These are phyloP conservation scores for Xylaria venustula DNA, from an alignment of 495 filamentous ascomycete species.

Conservation along the genomic window DNA sequence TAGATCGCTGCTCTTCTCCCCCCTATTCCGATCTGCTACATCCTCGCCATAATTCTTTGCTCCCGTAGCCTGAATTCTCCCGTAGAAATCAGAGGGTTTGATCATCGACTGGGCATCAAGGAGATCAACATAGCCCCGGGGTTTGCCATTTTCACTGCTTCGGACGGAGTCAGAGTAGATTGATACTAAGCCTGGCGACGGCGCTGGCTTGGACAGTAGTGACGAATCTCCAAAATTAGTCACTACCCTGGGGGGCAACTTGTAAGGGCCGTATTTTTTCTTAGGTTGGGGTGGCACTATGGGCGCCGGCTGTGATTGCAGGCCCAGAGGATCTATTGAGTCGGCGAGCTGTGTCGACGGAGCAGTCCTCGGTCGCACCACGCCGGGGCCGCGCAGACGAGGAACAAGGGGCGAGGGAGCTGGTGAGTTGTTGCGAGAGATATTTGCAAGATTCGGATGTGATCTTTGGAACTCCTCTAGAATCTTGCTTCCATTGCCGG, in stretches of 20 bases:
- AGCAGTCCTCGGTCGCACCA: slow-evolving; percentile 41
- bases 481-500: slow-evolving; percentile 28
- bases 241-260: slow-evolving; percentile 16
- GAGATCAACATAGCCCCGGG: slow-evolving; percentile 42
- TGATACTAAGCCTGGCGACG: slow-evolving; percentile 6
- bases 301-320: slow-evolving; percentile 17
- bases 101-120: slow-evolving; percentile 53
- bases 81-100: slow-evolving; percentile 41
- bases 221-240: slow-evolving; percentile 2
- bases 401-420: slow-evolving; percentile 33
- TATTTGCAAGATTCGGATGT: slow-evolving; percentile 25
- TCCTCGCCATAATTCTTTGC: slow-evolving; percentile 53
- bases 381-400: slow-evolving; percentile 13
- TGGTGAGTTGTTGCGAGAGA: slow-evolving; percentile 20
- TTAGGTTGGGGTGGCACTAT: slow-evolving; percentile 14
- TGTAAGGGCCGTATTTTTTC: slow-evolving; percentile 26
- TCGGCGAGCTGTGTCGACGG: not conserved
- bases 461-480: slow-evolving; percentile 30
- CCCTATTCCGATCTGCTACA: slow-evolving; percentile 54
- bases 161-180: slow-evolving; percentile 22
- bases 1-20: slow-evolving; percentile 12
- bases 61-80: slow-evolving; percentile 45
- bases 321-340: slow-evolving; percentile 9
- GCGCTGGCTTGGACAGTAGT: not conserved
- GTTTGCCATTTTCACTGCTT: slow-evolving; percentile 19